Conservation (phyloP, 352 stramenopile species). For the Globisporangium iwayamae region DNA sequence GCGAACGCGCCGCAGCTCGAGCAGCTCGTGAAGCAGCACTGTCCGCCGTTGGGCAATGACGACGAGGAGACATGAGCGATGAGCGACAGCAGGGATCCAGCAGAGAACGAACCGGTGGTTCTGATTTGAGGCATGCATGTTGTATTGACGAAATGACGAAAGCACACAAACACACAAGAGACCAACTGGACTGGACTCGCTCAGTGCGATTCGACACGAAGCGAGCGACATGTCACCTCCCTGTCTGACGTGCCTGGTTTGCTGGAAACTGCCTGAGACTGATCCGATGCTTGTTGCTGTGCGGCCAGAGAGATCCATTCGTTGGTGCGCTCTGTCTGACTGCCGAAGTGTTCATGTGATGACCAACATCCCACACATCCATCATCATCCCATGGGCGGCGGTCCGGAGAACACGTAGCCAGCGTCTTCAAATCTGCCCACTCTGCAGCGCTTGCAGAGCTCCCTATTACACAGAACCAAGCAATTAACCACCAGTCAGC, state of each 20-base stretch:
- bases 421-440: slow-evolving; percentile 55
- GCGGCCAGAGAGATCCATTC: not conserved
- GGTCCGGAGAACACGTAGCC: slow-evolving; percentile 43
- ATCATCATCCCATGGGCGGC: slow-evolving; percentile 11
- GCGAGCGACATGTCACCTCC: slow-evolving; percentile 1
- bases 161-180: not conserved
- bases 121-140: not conserved
- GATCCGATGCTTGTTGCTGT: not conserved
- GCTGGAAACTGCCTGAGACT: not conserved
- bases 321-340: not conserved
- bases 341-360: not conserved
- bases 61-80: slow-evolving; percentile 43
- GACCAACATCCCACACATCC: not conserved
- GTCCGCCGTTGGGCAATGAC: slow-evolving; percentile 44
- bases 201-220: not conserved
- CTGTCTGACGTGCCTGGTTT: not conserved
- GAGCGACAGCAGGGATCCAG: not conserved
- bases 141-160: slow-evolving; percentile 2
- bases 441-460: slow-evolving; percentile 56
- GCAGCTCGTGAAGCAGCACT: slow-evolving; percentile 56
- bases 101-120: not conserved
- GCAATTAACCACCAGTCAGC: not conserved
- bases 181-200: not conserved
- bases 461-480: slow-evolving; percentile 23
- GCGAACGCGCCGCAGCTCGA: slow-evolving; percentile 64